Base-by-base conservation (phyloP, 805 yeast genomes). In the Saccharomycopsis microspora region DNA sequence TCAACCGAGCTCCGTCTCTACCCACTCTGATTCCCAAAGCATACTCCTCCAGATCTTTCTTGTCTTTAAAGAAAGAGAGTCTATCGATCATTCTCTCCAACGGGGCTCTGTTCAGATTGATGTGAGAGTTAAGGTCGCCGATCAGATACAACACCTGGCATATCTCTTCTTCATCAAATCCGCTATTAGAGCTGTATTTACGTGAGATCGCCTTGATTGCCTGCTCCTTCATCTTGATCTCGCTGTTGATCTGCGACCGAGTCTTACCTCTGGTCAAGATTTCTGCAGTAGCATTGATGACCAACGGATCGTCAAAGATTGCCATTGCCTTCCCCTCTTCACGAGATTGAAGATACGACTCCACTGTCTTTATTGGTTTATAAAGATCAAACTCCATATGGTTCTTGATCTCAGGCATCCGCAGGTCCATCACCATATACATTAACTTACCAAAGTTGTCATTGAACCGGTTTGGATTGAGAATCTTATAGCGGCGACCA, bases 361-460 rank as follows among this genome's bases (percentile, higher is more conserved):
- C 58, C 1, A 84, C 82, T 0, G 90, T 84, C 50, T 72, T 69
- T 46, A 85, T 73, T 0, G 93, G 90, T 57, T 75, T 78, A 64
- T 78, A 82, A 1, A 84, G 64, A 61, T 84, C 86, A 60, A 84
- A 85, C 52, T 80, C 90, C 80, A 84, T 74, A 45, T 78, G 78
- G 10, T 74, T 76, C 54, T 72, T 75, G 50, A 84, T 75, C 55
- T 83, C 87, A 0, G 87, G 83, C 32, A 82, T 63, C 42, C 85
- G 66, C 2, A 93, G 84, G 62, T 84, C 94, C 93, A 85, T 84
- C 36, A 83, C 78, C 84, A 84, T 85, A 61, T 84, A 84, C 65
- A 85, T 80, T 49, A 85, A 65, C 57, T 84, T 83, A 42, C 94
- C 94, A 60, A 78, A 85, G 4, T 79, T 79, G 57, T 80, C 85